phyloP scores from a whole-genome alignment of 208 protist genomes.

The Acanthamoeba lenticulata region DNA sequence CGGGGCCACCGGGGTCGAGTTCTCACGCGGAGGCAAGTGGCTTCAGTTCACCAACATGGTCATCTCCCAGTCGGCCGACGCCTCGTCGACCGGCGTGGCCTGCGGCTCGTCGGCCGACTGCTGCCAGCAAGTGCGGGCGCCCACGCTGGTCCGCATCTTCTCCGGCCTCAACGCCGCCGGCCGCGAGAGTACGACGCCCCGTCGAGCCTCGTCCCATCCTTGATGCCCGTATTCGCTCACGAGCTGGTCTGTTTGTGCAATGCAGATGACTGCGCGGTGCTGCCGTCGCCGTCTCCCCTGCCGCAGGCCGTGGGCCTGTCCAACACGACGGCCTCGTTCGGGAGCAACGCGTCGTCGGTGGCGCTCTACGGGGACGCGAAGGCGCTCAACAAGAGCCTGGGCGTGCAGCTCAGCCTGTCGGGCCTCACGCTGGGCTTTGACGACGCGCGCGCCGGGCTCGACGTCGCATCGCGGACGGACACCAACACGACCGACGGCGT shows the following conservation, averaged over 20 bases:
- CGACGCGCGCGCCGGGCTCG: neutral
- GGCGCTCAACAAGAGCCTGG: neutral
- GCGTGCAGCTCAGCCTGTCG: neutral
- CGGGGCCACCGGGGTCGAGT: neutral
- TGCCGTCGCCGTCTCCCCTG: neutral
- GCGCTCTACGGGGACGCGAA: neutral
- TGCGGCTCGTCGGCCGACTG: neutral
- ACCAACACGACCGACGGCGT: neutral
- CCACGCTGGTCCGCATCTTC: neutral
- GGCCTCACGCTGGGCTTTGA: slow-evolving; percentile 4
- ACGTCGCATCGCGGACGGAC: neutral
- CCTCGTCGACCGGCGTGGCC: neutral
- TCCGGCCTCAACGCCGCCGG: neutral
- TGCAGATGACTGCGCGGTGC: neutral
- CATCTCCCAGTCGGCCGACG: neutral
- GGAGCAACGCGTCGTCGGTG: neutral
- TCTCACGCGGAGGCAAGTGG: neutral
- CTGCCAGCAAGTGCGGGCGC: neutral
- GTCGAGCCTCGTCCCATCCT: neutral
- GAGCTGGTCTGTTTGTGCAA: neutral
- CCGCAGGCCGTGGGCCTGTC: neutral
- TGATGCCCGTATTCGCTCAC: neutral
- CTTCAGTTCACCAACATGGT: neutral
- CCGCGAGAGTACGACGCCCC: neutral
- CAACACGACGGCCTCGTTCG: neutral